Evolutionary conservation across 331 rosid species (phyloP), one percentile per base, ranked within the genome.

Genomic region (Erythrophleum ivorense): DNA sequence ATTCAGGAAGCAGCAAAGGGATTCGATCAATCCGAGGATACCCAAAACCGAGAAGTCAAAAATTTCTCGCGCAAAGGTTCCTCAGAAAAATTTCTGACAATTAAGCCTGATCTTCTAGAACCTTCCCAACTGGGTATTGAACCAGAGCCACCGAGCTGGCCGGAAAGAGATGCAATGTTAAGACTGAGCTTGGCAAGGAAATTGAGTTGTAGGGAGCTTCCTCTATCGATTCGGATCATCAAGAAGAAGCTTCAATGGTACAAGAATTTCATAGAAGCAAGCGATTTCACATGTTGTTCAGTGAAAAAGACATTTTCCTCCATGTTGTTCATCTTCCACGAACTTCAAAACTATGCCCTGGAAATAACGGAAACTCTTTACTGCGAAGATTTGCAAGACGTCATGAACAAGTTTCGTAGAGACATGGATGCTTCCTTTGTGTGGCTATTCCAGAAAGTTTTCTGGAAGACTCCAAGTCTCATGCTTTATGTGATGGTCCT

Each of bases 361-460:
- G 85, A 86, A 60, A 73, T 86, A 5, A 90, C 86, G 75, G 94
- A 89, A 78, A 67, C 59, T 13, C 74, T 89, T n/a, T 88, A 75
- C 85, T 71, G 74, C 75, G 97, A 88, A 82, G 93, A 92, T 75
- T 84, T 91, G 52, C 77, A 83, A 67, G 88, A 87, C 76, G 79
- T 86, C 7, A 83, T 88, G 55, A 63, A 79, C 21, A 88, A 86
- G 81, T 67, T 90, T 57, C 80, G 75, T 79, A 84, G 83, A 62
- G 97, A 94, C 29, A 84, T 90, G 82, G 88, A 91, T 84, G 86
- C 82, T 59, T 91, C 97, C 4, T 94, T 92, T 54, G 91, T 87
- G 31, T 91, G 97, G 94, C 76, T 92, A 21, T 94, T 94, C 65
- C 94, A 91, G 76, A 89, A 87, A 55, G 94, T 94, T 50, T 90